These are phyloP conservation scores for Gynochthodes officinalis DNA, from an alignment of 257 asterid genomes.

Conservation along the genomic window DNA sequence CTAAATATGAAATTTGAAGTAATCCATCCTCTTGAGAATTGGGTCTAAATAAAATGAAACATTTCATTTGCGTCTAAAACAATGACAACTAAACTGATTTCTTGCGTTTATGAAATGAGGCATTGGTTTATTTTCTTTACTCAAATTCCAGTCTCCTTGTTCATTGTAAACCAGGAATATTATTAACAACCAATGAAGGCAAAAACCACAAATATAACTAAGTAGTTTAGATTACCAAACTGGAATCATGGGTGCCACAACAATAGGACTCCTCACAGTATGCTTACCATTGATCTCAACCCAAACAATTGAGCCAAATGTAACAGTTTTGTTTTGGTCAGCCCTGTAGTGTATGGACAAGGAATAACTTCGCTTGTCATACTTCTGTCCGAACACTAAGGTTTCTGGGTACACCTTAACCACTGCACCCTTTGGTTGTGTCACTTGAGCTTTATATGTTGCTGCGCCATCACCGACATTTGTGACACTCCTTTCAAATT, in stretches of 20 bases:
- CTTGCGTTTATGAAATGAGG: no score
- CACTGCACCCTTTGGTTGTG: conserved; percentile 20
- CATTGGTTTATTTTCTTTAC: no score
- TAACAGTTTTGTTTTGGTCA: neutral
- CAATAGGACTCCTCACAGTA: conserved; percentile 42
- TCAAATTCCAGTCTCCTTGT: no score
- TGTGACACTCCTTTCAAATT: conserved; percentile 34
- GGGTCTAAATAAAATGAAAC: no score
- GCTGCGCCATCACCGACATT: conserved; percentile 32
- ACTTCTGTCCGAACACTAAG: conserved; percentile 22
- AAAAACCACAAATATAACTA: no score
- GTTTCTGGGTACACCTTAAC: conserved; percentile 23
- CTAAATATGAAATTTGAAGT: no score
- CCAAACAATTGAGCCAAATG: conserved; percentile 38
- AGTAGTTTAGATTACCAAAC: conserved; percentile 13
- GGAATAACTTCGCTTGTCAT: conserved; percentile 27
- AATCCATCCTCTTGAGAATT: no score
- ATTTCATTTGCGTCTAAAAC: no score
- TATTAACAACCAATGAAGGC: no score
- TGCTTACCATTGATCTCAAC: conserved; percentile 28
- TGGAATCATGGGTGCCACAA: conserved; percentile 17
- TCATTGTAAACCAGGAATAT: no score
- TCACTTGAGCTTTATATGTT: conserved; percentile 18
- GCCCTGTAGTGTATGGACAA: conserved; percentile 17
- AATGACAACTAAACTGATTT: no score